phyloP scores from a whole-genome alignment of 2,329 filamentous ascomycete species.

The Pezicula neosporulosa region DNA sequence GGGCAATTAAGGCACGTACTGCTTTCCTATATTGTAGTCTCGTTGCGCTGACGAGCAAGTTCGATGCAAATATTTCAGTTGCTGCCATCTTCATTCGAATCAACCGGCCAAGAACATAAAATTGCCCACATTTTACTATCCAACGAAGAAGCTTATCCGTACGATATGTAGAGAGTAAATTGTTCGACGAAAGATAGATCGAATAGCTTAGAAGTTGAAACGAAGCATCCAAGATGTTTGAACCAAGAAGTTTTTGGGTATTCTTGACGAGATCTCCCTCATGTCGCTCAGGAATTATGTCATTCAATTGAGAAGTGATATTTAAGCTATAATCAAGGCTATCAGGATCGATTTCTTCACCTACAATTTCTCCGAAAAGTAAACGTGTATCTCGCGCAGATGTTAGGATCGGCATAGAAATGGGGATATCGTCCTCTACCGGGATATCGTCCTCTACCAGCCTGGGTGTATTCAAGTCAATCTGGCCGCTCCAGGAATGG shows the following conservation, averaged over 20 bases:
- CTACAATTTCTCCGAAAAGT: constrained; percentile 8
- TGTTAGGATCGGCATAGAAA: neutral
- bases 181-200: constrained; percentile 17
- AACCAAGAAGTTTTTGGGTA: constrained; percentile 11
- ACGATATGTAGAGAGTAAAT: constrained; percentile 6
- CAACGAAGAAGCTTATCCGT: constrained; percentile 13
- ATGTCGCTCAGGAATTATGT: constrained; percentile 12
- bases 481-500: too few relatives aligned
- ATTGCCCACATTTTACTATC: constrained; percentile 12
- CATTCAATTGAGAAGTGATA: constrained; percentile 10
- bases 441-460: too few relatives aligned
- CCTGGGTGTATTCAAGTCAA: too few relatives aligned
- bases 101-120: constrained; percentile 8
- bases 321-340: constrained; percentile 1
- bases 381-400: constrained; percentile 6
- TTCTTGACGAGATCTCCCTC: constrained; percentile 13
- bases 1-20: constrained; percentile 7
- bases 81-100: constrained; percentile 13
- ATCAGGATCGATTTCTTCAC: neutral
- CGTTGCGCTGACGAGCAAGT: constrained; percentile 11
- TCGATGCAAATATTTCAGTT: constrained; percentile 13
- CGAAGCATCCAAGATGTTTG: constrained; percentile 12
- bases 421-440: too few relatives aligned
- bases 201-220: constrained; percentile 16
- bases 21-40: constrained; percentile 2